Percentiles rank a stretch among this genome's conserved stretches.
Conservation (phyloP, 2,329 filamentous ascomycete species). For the Cytospora piceicola region DNA sequence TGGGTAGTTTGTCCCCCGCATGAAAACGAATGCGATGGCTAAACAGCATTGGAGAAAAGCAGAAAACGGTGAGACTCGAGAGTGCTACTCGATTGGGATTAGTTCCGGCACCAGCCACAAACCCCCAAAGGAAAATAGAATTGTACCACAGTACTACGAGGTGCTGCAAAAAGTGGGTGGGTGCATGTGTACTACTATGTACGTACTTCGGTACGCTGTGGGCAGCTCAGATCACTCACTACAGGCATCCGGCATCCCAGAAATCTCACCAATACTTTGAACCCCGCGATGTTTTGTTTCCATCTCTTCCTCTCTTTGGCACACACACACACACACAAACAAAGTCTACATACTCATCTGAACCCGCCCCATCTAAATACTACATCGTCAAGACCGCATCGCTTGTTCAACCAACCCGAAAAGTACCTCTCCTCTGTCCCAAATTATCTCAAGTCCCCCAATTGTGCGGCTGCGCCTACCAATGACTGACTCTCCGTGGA, state of each 20-base stretch:
- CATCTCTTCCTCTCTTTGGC: neutral
- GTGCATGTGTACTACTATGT: too few species aligned
- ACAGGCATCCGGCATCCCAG: too few species aligned
- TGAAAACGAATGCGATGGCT: too few species aligned
- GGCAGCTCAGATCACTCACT: too few species aligned
- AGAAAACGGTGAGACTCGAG: neutral
- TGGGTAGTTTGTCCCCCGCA: too few species aligned
- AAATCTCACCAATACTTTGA: neutral
- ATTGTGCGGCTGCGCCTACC: conserved; percentile 22
- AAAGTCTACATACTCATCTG: neutral
- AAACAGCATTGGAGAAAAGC: neutral
- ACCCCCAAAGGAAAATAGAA: neutral
- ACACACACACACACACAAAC: neutral
- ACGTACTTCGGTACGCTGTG: too few species aligned
- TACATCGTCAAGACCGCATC: conserved; percentile 10
- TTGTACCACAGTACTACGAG: too few species aligned
- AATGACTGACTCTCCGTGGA: neutral
- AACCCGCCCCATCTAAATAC: conserved; percentile 28
- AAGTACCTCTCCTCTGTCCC: conserved; percentile 1
- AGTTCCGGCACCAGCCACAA: neutral
- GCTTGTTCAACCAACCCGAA: neutral
- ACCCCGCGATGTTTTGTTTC: neutral
- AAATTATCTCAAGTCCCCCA: conserved; percentile 10
- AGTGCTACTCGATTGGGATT: conserved; percentile 1
- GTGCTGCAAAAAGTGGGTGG: too few species aligned